Conservation (phyloP, 2,329 filamentous ascomycete species). For the Penicillium sp. region DNA sequence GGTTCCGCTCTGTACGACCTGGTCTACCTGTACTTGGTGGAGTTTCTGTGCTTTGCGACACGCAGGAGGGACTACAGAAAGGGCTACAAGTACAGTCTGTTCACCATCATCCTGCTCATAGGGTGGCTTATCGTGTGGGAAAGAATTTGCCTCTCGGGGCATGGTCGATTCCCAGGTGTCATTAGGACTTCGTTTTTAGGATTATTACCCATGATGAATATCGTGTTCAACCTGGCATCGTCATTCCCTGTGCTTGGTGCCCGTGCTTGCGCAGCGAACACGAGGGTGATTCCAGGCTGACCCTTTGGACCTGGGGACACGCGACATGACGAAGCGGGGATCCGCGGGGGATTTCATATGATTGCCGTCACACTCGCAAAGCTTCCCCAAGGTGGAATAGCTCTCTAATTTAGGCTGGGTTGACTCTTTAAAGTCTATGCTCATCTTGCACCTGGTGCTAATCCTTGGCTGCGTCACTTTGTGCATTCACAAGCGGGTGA, state of each 20-base stretch:
- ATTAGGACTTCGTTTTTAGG: too few species aligned
- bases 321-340: neutral
- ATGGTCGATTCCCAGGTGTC: too few species aligned
- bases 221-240: neutral
- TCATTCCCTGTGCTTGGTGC: neutral
- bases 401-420: neutral
- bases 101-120: neutral
- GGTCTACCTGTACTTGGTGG: neutral
- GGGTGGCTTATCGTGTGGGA: neutral
- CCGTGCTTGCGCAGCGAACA: neutral
- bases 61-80: neutral
- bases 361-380: neutral
- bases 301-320: neutral
- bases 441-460: neutral
- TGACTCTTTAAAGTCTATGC: neutral
- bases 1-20: constrained; percentile 5
- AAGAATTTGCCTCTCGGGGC: neutral
- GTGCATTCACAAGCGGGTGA: neutral
- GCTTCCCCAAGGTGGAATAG: neutral
- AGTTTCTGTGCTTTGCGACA: neutral
- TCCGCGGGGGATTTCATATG: neutral
- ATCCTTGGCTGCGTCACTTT: neutral
- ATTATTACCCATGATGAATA: too few species aligned
- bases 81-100: neutral
- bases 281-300: neutral